Evolutionary conservation across 2,329 filamentous ascomycete genomes (phyloP).

Genomic region (Xylaria arbuscula): DNA sequence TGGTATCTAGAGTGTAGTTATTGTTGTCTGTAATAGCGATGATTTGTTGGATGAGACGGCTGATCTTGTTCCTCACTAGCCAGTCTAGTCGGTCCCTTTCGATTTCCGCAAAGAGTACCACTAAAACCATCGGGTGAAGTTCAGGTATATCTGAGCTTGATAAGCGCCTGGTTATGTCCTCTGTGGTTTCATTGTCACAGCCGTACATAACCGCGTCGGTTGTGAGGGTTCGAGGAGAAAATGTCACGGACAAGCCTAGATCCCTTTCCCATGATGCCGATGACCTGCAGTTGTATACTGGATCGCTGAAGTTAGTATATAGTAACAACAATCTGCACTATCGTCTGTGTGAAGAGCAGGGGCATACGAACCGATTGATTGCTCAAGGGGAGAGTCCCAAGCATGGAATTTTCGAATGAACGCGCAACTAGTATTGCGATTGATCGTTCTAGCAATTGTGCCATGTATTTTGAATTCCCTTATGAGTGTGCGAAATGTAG

Average conservation of each 20-base stretch:
- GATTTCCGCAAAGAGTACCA: constrained; percentile 41
- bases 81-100: constrained; percentile 38
- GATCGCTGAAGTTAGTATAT: background rate
- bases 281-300: constrained; percentile 34
- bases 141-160: constrained; percentile 22
- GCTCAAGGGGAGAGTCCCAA: constrained; percentile 8
- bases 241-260: constrained; percentile 41
- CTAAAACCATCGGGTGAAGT: constrained; percentile 39
- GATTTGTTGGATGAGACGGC: constrained; percentile 37
- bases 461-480: constrained; percentile 26
- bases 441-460: constrained; percentile 31
- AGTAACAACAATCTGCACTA: background rate
- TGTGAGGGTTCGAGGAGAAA: constrained; percentile 29
- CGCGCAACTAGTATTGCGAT: constrained; percentile 28
- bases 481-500: constrained; percentile 17
- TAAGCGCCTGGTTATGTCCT: constrained; percentile 33
- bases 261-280: constrained; percentile 31
- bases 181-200: constrained; percentile 33
- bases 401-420: constrained; percentile 27
- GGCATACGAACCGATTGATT: constrained; percentile 25
- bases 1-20: background rate
- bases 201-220: constrained; percentile 41
- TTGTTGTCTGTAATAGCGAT: constrained; percentile 30
- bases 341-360: background rate
- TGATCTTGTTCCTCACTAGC: constrained; percentile 21